Base-by-base conservation (phyloP, 2,329 filamentous ascomycete genomes). In the Penicillium occitanis region DNA sequence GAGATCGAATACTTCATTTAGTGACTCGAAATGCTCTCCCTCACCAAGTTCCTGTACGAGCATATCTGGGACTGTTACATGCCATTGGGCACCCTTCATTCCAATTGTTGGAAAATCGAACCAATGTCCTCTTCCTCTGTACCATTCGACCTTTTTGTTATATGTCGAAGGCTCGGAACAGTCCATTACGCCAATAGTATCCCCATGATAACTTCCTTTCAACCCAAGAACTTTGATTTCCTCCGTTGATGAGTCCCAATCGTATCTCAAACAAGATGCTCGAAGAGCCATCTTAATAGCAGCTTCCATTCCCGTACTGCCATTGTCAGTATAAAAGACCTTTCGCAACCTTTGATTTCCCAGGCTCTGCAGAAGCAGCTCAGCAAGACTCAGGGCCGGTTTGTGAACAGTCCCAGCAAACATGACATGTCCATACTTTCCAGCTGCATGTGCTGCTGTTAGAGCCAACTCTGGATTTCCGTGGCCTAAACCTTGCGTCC, bases 171-270 rank as follows among this genome's bases (percentile, higher is more conserved):
- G 91, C 73, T 95, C 91, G 0, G 90, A 88, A 63, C 88, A 91
- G 75, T 95, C 91, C 92, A 96, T 95, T 0, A 91, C 91, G 0
- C 92, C 92, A 57, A 96, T 93, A 0, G 92, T 96, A 73, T 96
- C 92, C 1, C 92, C 92, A 71, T 96, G 92, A 71, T 96, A 96
- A 70, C 90, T 91, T 0, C 91, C 91, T 73, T 89, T 91, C 10
- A 96, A 79, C 0, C 92, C 92, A 2, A 96, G 75, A 2, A 95
- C 86, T 2, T 86, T 86, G 11, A 93, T 81, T 8, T 85, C 76
- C 59, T 87, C 84, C 1, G 84, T 79, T 14, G 80, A 81, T 19
- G 84, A 79, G 46, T 83, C 80, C 88, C 89, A 92, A 10, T 83
- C 85, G 69, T 93, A 93, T 8, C 90, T 83, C 48, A 85, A 78